phyloP scores from a whole-genome alignment of 2,329 filamentous ascomycete genomes.

The Dothiorella sarmentorum region DNA sequence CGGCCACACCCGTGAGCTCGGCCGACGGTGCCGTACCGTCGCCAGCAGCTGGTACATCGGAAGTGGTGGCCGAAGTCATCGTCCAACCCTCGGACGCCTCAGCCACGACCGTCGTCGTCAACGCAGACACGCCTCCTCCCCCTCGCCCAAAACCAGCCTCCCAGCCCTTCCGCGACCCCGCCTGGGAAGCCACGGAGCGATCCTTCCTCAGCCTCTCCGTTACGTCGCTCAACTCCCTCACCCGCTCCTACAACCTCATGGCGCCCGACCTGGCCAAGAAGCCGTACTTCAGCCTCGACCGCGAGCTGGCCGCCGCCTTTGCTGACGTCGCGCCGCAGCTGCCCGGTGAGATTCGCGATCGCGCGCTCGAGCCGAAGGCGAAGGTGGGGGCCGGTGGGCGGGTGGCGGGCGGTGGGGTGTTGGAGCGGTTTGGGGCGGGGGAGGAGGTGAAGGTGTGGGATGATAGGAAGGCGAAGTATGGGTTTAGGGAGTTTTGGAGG shows the following conservation, averaged over 20 bases:
- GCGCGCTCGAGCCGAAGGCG: slow-evolving; percentile 52
- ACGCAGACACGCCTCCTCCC: slow-evolving; percentile 22
- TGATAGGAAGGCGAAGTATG: slow-evolving; percentile 72
- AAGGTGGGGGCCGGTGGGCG: slow-evolving; percentile 28
- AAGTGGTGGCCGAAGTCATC: background rate
- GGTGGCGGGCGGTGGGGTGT: slow-evolving; percentile 49
- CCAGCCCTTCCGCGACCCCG: slow-evolving; percentile 70
- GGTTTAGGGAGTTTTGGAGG: slow-evolving; percentile 83
- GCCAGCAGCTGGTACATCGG: slow-evolving; percentile 22
- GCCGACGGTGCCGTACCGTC: slow-evolving; percentile 17
- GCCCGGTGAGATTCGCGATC: slow-evolving; percentile 66
- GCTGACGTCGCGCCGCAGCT: slow-evolving; percentile 79
- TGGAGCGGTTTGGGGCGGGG: slow-evolving; percentile 57
- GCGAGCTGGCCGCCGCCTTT: slow-evolving; percentile 78
- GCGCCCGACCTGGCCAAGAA: slow-evolving; percentile 90
- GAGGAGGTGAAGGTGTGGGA: slow-evolving; percentile 65
- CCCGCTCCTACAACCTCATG: slow-evolving; percentile 91
- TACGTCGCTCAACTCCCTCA: slow-evolving; percentile 71
- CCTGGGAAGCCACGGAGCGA: slow-evolving; percentile 70
- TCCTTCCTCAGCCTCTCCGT: slow-evolving; percentile 76
- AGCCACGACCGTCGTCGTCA: background rate
- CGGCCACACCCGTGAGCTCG: slow-evolving; percentile 31
- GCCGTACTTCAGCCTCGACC: slow-evolving; percentile 79
- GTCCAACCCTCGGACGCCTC: background rate
- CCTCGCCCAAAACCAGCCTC: slow-evolving; percentile 33